Evolutionary conservation across 1,284 basidiomycete species (phyloP).

Genomic region (Cystobasidium slooffiae): DNA sequence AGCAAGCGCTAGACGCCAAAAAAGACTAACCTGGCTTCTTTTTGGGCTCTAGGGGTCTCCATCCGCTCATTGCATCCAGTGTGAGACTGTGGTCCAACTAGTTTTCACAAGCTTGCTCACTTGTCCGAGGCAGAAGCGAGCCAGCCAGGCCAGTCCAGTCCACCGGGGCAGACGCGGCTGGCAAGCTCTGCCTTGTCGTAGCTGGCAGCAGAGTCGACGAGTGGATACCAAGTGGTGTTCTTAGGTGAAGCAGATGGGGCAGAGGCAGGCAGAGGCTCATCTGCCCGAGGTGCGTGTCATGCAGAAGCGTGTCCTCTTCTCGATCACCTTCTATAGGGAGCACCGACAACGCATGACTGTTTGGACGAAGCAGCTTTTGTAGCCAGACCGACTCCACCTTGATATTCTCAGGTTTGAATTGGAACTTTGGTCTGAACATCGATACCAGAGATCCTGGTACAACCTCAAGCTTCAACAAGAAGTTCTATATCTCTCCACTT

Average conservation of each 20-base stretch:
- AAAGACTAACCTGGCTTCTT: background rate
- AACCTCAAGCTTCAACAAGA: too few relatives aligned
- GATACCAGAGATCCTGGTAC: too few relatives aligned
- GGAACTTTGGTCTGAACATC: too few relatives aligned
- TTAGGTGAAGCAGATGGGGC: constrained; percentile 1
- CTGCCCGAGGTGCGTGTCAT: too few relatives aligned
- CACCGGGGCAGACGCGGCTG: background rate
- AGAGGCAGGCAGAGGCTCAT: background rate
- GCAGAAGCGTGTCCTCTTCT: too few relatives aligned
- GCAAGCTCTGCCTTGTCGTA: background rate
- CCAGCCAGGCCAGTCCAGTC: background rate
- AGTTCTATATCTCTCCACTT: too few relatives aligned
- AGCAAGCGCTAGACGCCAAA: background rate
- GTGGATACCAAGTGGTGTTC: background rate
- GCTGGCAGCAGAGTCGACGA: background rate
- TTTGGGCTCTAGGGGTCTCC: background rate
- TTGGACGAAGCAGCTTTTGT: too few relatives aligned
- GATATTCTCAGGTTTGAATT: too few relatives aligned
- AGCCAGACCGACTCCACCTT: too few relatives aligned
- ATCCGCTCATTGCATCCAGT: background rate
- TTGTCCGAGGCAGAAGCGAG: background rate
- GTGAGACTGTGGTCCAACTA: background rate
- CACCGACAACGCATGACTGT: too few relatives aligned
- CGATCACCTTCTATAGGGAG: too few relatives aligned
- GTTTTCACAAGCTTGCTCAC: background rate